These are phyloP conservation scores for Cladosporium sp. DNA, from an alignment of 2,329 filamentous ascomycete species.

Conservation along the genomic window DNA sequence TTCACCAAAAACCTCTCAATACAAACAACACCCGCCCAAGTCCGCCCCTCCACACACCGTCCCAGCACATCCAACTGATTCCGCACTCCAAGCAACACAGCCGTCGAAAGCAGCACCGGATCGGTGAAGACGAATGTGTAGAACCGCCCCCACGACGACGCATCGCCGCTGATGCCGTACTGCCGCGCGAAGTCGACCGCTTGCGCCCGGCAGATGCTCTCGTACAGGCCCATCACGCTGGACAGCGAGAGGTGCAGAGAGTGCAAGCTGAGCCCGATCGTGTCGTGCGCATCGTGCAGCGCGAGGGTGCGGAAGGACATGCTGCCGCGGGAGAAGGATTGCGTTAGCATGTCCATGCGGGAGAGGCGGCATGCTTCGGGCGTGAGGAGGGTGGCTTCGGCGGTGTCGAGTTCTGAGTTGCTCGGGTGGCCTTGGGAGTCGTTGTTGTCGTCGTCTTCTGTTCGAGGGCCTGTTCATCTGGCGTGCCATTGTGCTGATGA, in stretches of 20 bases:
- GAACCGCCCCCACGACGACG: neutral
- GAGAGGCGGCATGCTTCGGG: neutral
- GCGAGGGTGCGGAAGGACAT: slow-evolving; percentile 3
- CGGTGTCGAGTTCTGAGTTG: no score
- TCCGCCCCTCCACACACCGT: neutral
- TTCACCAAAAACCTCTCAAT: slow-evolving; percentile 13
- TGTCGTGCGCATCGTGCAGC: neutral
- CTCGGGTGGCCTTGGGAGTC: no score
- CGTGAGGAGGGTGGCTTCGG: neutral
- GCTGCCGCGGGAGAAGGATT: slow-evolving; percentile 5
- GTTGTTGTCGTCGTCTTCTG: neutral
- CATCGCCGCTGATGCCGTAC: neutral
- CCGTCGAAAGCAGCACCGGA: slow-evolving; percentile 5
- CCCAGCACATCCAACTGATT: neutral
- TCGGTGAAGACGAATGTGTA: slow-evolving; percentile 3
- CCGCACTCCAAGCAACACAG: slow-evolving; percentile 3
- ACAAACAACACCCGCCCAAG: neutral
- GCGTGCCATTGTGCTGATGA: no score
- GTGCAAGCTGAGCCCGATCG: neutral
- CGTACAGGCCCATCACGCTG: slow-evolving; percentile 6
- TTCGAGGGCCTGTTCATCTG: no score
- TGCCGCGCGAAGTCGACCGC: slow-evolving; percentile 1
- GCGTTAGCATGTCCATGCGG: neutral
- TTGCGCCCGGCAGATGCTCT: neutral
- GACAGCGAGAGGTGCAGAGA: slow-evolving; percentile 2